Evolutionary conservation across 1,284 basidiomycete species (phyloP).

Genomic region (Austroboletus niveus): DNA sequence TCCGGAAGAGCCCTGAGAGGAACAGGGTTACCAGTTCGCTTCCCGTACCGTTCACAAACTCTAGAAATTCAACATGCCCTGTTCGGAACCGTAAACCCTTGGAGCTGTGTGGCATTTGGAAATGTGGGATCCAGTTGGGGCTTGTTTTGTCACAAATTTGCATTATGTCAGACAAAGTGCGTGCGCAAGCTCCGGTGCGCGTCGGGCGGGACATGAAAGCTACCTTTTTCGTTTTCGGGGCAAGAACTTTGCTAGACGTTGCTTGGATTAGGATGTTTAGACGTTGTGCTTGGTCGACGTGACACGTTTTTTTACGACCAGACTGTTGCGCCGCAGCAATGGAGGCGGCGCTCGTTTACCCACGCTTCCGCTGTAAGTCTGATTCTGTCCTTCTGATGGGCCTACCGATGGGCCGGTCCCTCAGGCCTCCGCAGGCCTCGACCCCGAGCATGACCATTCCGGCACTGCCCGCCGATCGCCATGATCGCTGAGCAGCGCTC

Average conservation of each 20-base stretch:
- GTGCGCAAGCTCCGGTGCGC: conserved; percentile 9
- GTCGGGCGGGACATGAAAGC: background rate
- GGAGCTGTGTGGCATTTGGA: background rate
- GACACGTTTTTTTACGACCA: conserved; percentile 20
- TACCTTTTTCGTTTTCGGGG: background rate
- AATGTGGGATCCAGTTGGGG: background rate
- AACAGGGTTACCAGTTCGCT: background rate
- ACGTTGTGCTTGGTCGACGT: conserved; percentile 11
- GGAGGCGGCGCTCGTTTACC: conserved; percentile 1
- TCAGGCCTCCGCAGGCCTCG: too few relatives aligned
- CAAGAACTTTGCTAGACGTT: background rate
- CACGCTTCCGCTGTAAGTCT: conserved; percentile 1
- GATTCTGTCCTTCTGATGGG: background rate
- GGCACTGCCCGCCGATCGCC: background rate
- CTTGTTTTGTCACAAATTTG: conserved; percentile 3
- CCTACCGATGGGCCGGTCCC: too few relatives aligned
- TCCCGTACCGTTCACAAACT: background rate
- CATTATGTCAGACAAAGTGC: background rate
- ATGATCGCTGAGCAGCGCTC: background rate
- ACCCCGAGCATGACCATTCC: background rate
- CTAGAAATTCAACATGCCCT: too few relatives aligned
- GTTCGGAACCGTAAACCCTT: background rate
- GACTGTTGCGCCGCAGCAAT: conserved; percentile 4
- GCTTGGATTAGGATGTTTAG: background rate
- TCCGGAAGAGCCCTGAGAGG: conserved; percentile 2